Conservation (phyloP, 768 basidiomycete genomes). For the Leccinum obscurum region DNA sequence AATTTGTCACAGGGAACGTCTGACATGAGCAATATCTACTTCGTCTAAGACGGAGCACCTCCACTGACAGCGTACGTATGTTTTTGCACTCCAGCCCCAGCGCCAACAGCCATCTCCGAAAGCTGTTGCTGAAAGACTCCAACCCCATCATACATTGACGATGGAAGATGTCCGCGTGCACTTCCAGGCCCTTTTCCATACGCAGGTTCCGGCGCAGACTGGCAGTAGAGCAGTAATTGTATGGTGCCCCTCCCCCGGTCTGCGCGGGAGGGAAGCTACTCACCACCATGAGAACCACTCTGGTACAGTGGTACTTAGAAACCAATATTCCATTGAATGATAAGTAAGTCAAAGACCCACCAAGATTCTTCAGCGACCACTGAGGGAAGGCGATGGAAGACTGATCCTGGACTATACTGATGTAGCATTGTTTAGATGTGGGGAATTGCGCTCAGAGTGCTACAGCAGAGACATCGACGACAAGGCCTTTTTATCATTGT, state of each 20-base stretch:
- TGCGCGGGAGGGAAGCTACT: constrained; percentile 6
- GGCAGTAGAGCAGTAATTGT: constrained; percentile 19
- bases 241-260: constrained; percentile 8
- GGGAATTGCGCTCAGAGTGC: too few species aligned
- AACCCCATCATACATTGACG: constrained; percentile 14
- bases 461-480: too few species aligned
- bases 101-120: constrained; percentile 30
- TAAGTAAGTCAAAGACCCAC: too few species aligned
- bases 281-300: constrained; percentile 8
- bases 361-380: too few species aligned
- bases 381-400: too few species aligned
- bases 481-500: too few species aligned
- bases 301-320: constrained; percentile 16
- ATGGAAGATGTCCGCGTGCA: constrained; percentile 16
- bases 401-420: too few species aligned
- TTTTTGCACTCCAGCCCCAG: constrained; percentile 21
- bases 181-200: constrained; percentile 22
- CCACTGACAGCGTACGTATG: constrained; percentile 23
- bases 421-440: too few species aligned
- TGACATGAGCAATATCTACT: neutral
- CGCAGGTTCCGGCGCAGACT: constrained; percentile 14
- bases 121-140: constrained; percentile 29
- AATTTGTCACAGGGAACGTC: neutral
- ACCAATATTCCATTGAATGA: too few species aligned
- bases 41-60: constrained; percentile 15